Percentiles rank a stretch among this genome's conserved stretches.
phyloP scores from a whole-genome alignment of 1,284 basidiomycete genomes.

The Cryptococcus sp. region DNA sequence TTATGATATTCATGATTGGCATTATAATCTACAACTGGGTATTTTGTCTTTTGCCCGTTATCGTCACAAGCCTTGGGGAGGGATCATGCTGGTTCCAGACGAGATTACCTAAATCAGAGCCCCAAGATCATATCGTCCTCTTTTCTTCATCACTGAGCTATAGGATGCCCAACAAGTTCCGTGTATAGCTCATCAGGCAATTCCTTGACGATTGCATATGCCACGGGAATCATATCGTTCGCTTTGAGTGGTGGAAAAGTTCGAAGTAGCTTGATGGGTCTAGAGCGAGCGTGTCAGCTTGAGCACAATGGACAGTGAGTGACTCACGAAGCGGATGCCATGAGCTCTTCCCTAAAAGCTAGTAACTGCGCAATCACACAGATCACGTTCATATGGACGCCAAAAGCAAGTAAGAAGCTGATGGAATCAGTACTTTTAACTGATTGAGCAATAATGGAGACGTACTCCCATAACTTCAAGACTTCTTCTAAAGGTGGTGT shows the following conservation, averaged over 20 bases:
- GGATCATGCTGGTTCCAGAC: too few species aligned
- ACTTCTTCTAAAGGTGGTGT: conserved; percentile 94
- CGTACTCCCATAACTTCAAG: conserved; percentile 81
- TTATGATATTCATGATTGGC: too few species aligned
- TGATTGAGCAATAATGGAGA: background rate
- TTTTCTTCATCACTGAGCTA: too few species aligned
- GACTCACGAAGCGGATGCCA: conserved; percentile 71
- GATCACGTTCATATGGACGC: conserved; percentile 89
- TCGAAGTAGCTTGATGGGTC: conserved; percentile 92
- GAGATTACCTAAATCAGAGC: too few species aligned
- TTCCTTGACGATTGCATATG: conserved; percentile 86
- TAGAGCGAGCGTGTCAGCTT: conserved; percentile 36
- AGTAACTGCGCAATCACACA: conserved; percentile 93
- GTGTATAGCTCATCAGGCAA: conserved; percentile 83
- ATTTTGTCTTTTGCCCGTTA: too few species aligned
- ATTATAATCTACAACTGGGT: too few species aligned
- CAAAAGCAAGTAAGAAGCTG: conserved; percentile 85
- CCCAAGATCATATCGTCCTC: too few species aligned
- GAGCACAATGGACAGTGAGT: background rate
- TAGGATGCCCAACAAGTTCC: conserved; percentile 81
- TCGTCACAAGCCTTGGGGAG: too few species aligned
- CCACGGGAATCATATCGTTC: conserved; percentile 79
- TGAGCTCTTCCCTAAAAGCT: conserved; percentile 81
- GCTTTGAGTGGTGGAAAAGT: conserved; percentile 90
- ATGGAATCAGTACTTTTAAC: background rate